Conservation (phyloP, 2,329 filamentous ascomycete species). For the Aureobasidium sp. region DNA sequence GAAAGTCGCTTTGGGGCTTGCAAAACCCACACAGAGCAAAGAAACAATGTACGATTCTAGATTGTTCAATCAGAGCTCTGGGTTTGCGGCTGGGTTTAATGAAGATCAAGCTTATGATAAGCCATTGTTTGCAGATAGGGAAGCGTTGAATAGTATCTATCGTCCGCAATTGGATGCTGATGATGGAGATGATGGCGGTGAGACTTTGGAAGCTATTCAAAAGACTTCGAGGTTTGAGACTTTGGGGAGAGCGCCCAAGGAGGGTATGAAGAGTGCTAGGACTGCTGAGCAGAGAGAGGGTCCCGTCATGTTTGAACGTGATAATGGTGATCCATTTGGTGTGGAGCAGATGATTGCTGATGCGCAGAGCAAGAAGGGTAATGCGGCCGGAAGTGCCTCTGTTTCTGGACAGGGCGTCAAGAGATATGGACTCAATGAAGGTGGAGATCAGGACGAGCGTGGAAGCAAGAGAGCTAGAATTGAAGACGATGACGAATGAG, state of each 20-base stretch:
- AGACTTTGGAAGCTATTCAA: slow-evolving; percentile 79
- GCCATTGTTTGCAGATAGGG: slow-evolving; percentile 89
- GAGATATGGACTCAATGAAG: slow-evolving; percentile 68
- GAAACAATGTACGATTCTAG: slow-evolving; percentile 97
- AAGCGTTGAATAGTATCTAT: slow-evolving; percentile 92
- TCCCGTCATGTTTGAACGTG: slow-evolving; percentile 94
- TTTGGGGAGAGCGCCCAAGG: slow-evolving; percentile 63
- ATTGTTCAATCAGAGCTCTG: slow-evolving; percentile 87
- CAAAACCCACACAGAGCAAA: slow-evolving; percentile 84
- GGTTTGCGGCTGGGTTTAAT: slow-evolving; percentile 84
- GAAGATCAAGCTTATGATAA: slow-evolving; percentile 98
- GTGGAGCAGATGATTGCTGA: slow-evolving; percentile 91
- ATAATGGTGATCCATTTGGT: slow-evolving; percentile 72
- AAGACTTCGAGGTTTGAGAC: slow-evolving; percentile 83
- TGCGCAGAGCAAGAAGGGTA: slow-evolving; percentile 48
- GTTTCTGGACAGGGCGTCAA: slow-evolving; percentile 47
- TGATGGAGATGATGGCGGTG: slow-evolving; percentile 69
- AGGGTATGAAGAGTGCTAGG: slow-evolving; percentile 81
- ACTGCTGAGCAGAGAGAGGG: slow-evolving; percentile 81
- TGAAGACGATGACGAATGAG: slow-evolving; percentile 46
- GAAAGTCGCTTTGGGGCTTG: slow-evolving; percentile 88
- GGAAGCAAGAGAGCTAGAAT: slow-evolving; percentile 66
- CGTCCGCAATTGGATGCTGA: slow-evolving; percentile 67
- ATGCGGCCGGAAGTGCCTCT: slow-evolving; percentile 25
- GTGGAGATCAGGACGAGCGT: slow-evolving; percentile 54